Evolutionary conservation across 2,329 filamentous ascomycete genomes (phyloP), one percentile per base, ranked within the genome.

Genomic region (Hypoxylon sp.): DNA sequence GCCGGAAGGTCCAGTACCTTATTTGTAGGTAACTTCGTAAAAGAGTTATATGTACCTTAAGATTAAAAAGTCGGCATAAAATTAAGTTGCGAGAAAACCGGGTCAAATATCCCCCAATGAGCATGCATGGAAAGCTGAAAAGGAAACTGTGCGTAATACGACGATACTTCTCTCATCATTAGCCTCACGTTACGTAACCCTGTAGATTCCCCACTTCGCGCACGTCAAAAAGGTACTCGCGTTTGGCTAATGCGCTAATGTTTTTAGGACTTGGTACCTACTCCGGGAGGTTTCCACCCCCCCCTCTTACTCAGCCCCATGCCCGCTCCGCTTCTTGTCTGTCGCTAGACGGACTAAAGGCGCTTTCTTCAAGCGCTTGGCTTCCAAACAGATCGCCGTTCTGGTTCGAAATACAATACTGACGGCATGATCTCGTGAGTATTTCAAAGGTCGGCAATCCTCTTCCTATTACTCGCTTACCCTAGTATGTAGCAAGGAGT

Each of bases 181-280:
- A 68, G 63, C 63, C 62, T 66, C 59, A 66, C 50, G 50, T 68
- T 68, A 68, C 66, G 62, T 66, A 66, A 66, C 59, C 63, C 45
- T 50, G 41, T 50, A 51, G 9, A 19, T 39, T 55, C 37, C 58
- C 55, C 48, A 55, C 34, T 60, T 55, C 52, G 34, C 25, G 34
- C 48, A 58, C 25, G 46, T 55, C 46, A 46, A 14, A 30, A 7
- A 19, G 9, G 21, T 29, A 23, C 32, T 41, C 25, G n/a, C 11
- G 27, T 12, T 16, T 39, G n/a, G 29, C 19, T 21, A 23, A 41
- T 41, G 37, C 16, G 14, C 23, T 43, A 45, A 30, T 43, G 59
- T 47, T 52, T 30, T 14, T 25, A 52, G 58, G 54, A 60, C 29
- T 29, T 57, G 54, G 51, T 55, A 23, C 39, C 62, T n/a, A n/a